These are phyloP conservation scores for Eucommia ulmoides DNA, from an alignment of 257 asterid genomes.

Conservation along the genomic window DNA sequence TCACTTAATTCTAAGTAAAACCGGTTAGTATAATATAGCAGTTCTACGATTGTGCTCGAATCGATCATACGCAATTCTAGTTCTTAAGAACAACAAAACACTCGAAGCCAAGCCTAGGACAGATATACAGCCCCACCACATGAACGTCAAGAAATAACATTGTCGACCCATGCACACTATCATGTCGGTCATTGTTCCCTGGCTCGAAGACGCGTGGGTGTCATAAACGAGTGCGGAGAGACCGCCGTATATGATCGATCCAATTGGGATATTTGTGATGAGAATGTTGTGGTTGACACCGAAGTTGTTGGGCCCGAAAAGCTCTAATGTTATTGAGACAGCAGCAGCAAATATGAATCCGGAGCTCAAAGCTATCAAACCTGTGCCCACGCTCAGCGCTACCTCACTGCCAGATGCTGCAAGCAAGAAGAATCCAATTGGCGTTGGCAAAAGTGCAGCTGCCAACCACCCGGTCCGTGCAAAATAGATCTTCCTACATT, in stretches of 20 bases:
- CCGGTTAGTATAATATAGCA: too few species aligned
- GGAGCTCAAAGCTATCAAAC: constrained; percentile 80
- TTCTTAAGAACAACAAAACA: constrained; percentile 54
- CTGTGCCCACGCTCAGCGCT: constrained; percentile 55
- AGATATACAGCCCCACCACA: constrained; percentile 88
- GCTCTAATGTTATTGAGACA: constrained; percentile 82
- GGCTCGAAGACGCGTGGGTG: constrained; percentile 17
- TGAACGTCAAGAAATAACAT: constrained; percentile 61
- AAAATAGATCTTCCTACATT: constrained; percentile 51
- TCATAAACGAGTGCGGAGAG: constrained; percentile 72
- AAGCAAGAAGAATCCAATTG: constrained; percentile 50
- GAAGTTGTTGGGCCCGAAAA: constrained; percentile 61
- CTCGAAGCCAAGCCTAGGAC: constrained; percentile 53
- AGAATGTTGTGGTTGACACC: constrained; percentile 92
- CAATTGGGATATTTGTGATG: constrained; percentile 78
- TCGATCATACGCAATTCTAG: constrained; percentile 47
- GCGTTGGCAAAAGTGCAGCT: constrained; percentile 55
- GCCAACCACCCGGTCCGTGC: constrained; percentile 93
- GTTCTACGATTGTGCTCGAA: constrained; percentile 36
- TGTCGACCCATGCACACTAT: constrained; percentile 72
- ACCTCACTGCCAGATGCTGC: constrained; percentile 29
- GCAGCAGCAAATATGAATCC: constrained; percentile 91
- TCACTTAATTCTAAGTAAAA: too few species aligned
- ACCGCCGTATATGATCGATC: constrained; percentile 68
- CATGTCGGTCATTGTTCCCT: constrained; percentile 15